Evolutionary conservation across 2,329 filamentous ascomycete species (phyloP).

Genomic region (Blumeriella jaapii): DNA sequence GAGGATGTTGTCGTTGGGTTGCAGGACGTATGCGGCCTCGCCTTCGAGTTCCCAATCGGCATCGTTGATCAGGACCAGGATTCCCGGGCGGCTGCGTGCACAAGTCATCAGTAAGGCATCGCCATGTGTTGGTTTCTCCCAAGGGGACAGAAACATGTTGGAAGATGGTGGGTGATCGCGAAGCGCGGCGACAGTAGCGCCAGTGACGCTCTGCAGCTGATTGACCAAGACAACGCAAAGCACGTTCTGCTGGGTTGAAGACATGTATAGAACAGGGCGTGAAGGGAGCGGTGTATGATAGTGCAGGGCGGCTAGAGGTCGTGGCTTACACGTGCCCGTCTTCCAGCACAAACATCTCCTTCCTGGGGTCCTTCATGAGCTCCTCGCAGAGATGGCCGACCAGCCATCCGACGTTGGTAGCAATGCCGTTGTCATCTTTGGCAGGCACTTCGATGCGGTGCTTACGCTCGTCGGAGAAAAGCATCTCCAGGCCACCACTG

Average conservation of each 20-base stretch:
- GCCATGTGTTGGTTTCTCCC: too few relatives aligned
- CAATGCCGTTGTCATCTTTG: conserved; percentile 44
- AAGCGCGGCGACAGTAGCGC: too few relatives aligned
- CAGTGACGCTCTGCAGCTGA: too few relatives aligned
- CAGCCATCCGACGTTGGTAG: conserved; percentile 62
- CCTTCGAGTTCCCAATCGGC: conserved; percentile 97
- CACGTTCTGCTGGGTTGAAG: too few relatives aligned
- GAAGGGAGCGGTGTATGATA: conserved; percentile 8
- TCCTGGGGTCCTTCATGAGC: conserved; percentile 73
- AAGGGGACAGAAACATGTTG: too few relatives aligned
- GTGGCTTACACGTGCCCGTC: conserved; percentile 68
- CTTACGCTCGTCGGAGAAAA: conserved; percentile 74
- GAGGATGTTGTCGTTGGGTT: conserved; percentile 73
- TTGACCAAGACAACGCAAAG: too few relatives aligned
- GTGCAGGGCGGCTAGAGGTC: conserved; percentile 3
- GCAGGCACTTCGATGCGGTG: conserved; percentile 60
- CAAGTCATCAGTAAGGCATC: conserved; percentile 16
- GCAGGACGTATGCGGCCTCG: conserved; percentile 79
- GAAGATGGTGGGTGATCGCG: conserved; percentile 4
- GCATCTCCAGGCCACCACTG: conserved; percentile 86
- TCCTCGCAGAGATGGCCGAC: conserved; percentile 70
- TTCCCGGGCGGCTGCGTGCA: conserved; percentile 67
- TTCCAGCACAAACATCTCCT: conserved; percentile 83
- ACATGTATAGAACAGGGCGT: too few relatives aligned
- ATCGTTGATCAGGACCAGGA: conserved; percentile 94